Conservation (phyloP, 2,329 filamentous ascomycete genomes). For the Ophiostoma triangulosporum region DNA sequence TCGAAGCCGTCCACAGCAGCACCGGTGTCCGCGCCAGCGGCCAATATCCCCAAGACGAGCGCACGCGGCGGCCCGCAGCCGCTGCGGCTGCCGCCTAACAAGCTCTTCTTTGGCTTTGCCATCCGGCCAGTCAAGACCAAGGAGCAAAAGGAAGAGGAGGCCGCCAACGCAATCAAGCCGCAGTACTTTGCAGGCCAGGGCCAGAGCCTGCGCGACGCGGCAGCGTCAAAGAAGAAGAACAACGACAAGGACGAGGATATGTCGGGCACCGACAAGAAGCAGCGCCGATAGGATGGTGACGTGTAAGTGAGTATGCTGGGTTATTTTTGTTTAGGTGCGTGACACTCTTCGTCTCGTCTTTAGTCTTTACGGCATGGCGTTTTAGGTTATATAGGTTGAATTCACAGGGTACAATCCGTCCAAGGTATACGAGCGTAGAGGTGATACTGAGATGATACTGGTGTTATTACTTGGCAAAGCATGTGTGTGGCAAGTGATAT, state of each 20-base stretch:
- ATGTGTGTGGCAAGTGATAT: no score
- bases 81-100: slow-evolving; percentile 70
- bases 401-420: neutral
- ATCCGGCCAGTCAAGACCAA: slow-evolving; percentile 77
- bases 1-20: slow-evolving; percentile 1
- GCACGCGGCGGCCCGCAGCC: slow-evolving; percentile 55
- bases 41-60: neutral
- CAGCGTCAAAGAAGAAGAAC: slow-evolving; percentile 40
- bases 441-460: no score
- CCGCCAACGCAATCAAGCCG: slow-evolving; percentile 45
- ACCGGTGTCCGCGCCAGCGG: slow-evolving; percentile 23
- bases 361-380: slow-evolving; percentile 1
- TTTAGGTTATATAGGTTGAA: neutral
- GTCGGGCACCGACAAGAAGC: slow-evolving; percentile 34
- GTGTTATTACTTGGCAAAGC: no score
- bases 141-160: slow-evolving; percentile 54
- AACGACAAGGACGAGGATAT: slow-evolving; percentile 34
- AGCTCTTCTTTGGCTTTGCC: slow-evolving; percentile 94
- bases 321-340: neutral
- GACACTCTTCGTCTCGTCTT: neutral
- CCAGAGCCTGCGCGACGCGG: slow-evolving; percentile 56
- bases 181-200: slow-evolving; percentile 77
- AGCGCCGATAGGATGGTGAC: slow-evolving; percentile 20
- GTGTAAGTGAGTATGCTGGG: neutral
- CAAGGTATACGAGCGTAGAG: no score